Conservation (phyloP, 495 filamentous ascomycete species). For the Aspergillus homomorphus region DNA sequence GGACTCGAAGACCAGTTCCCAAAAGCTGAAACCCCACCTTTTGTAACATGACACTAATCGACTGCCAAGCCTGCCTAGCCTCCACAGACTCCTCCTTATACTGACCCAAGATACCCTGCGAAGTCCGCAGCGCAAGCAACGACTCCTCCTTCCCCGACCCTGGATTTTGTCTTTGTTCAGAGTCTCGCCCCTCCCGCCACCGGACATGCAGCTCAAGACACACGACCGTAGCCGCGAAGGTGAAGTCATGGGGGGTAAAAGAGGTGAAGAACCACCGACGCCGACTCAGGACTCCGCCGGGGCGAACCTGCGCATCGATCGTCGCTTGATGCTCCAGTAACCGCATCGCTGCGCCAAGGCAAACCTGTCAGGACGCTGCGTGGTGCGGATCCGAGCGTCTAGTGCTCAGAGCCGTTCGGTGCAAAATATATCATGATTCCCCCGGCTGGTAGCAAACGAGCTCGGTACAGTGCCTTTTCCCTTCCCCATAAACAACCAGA, state of each 20-base stretch:
- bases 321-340: conserved; percentile 9
- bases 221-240: conserved; percentile 10
- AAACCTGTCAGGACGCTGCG: not conserved
- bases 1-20: too few relatives aligned
- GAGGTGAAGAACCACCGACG: conserved; percentile 7
- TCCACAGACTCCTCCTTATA: conserved; percentile 4
- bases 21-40: too few relatives aligned
- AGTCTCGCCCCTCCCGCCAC: not conserved
- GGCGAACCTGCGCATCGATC: conserved; percentile 8
- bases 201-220: conserved; percentile 6
- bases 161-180: not conserved
- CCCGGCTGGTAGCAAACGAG: too few relatives aligned
- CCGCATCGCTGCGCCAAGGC: conserved; percentile 10
- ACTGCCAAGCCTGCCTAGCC: conserved; percentile 9
- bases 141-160: not conserved
- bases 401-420: too few relatives aligned
- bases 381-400: not conserved
- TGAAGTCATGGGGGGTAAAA: conserved; percentile 5
- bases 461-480: too few relatives aligned
- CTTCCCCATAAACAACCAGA: too few relatives aligned
- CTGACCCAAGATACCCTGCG: conserved; percentile 4
- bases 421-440: too few relatives aligned
- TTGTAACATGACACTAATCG: conserved; percentile 7
- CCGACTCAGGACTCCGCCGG: conserved; percentile 5
- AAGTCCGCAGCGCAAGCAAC: conserved; percentile 4